Evolutionary conservation across 1,284 basidiomycete species (phyloP).

Genomic region (Puccinia horiana): DNA sequence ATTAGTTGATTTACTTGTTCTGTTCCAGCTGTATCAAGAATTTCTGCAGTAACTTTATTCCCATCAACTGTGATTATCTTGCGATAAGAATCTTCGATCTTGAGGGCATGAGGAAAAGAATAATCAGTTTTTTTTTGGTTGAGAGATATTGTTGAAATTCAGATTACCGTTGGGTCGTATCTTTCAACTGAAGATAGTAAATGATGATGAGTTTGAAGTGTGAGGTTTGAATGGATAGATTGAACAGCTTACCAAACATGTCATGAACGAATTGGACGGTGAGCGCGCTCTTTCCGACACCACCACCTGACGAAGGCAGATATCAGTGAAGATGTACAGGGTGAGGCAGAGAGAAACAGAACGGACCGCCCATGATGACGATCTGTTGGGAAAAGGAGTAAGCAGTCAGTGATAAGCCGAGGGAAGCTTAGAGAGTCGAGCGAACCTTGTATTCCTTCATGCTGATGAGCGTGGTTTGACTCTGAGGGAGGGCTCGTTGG

Average conservation of each 20-base stretch:
- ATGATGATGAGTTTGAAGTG: neutral
- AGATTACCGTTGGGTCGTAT: constrained; percentile 48
- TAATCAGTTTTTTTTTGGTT: neutral
- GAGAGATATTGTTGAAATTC: constrained; percentile 61
- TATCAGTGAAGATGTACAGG: neutral
- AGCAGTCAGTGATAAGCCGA: neutral
- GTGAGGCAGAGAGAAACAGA: neutral
- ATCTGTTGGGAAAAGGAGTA: constrained; percentile 20
- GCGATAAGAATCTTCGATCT: constrained; percentile 60
- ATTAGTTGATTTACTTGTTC: constrained; percentile 64
- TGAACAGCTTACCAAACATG: constrained; percentile 75
- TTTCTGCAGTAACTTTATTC: constrained; percentile 67
- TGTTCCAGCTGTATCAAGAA: constrained; percentile 85
- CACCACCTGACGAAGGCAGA: constrained; percentile 52
- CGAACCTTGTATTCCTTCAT: constrained; percentile 44
- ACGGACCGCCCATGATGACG: constrained; percentile 50
- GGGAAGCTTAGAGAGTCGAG: neutral
- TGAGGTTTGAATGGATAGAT: neutral
- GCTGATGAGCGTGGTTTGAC: neutral
- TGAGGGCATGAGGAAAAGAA: neutral
- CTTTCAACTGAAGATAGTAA: constrained; percentile 35
- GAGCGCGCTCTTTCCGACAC: constrained; percentile 76
- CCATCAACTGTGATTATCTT: constrained; percentile 60
- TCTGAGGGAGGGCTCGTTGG: neutral
- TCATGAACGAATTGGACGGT: constrained; percentile 72